A percentile compares a stretch with the other conserved stretches of the same genome.
These are phyloP conservation scores for Rasamsonia emersonii DNA, from an alignment of 2,329 filamentous ascomycete species.

Conservation along the genomic window DNA sequence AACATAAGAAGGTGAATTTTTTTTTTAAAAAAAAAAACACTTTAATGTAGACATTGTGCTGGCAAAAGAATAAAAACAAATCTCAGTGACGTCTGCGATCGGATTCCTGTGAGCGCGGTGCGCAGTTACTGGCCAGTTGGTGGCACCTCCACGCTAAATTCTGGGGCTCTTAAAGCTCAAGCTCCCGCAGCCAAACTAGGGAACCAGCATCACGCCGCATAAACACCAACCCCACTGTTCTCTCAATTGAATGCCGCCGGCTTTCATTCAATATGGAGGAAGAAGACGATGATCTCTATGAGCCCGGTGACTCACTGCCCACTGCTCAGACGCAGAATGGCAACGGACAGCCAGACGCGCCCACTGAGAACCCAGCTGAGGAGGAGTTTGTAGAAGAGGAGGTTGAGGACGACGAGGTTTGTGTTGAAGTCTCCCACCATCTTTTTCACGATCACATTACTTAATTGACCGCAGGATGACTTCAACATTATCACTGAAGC, in stretches of 20 bases:
- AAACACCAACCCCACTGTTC: conserved; percentile 2
- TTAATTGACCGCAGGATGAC: conserved; percentile 31
- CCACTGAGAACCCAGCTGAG: conserved; percentile 26
- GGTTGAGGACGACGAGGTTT: conserved; percentile 29
- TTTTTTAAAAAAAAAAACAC: no score
- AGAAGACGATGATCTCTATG: conserved; percentile 40
- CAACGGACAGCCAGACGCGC: conserved; percentile 17
- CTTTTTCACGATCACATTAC: conserved; percentile 1
- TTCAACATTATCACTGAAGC: conserved; percentile 44
- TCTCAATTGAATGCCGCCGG: conserved; percentile 1
- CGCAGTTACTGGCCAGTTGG: no score
- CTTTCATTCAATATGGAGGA: conserved; percentile 32
- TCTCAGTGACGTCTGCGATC: no score
- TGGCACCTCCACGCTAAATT: no score
- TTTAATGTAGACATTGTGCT: no score
- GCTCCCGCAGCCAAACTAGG: conserved; percentile 4
- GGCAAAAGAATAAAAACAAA: no score
- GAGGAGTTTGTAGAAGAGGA: conserved; percentile 35
- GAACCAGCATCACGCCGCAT: neutral
- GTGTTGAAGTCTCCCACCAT: conserved; percentile 3
- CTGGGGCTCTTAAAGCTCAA: no score
- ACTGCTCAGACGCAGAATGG: conserved; percentile 20
- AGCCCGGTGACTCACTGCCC: conserved; percentile 31
- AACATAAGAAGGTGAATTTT: no score
- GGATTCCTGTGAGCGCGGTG: no score